phyloP scores from a whole-genome alignment of 2,329 filamentous ascomycete genomes.

The Aspergillus jensenii region DNA sequence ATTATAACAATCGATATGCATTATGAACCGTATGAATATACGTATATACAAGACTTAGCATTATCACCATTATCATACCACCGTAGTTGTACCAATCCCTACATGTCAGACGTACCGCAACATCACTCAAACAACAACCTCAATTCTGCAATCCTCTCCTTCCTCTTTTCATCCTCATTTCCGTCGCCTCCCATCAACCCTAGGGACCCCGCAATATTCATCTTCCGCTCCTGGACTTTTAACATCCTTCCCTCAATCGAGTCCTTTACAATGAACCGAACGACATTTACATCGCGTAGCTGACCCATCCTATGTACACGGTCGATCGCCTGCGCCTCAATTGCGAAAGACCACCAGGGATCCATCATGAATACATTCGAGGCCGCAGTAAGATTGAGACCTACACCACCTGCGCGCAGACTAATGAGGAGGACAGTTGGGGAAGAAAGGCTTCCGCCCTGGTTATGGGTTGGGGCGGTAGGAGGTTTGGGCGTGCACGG shows the following conservation, averaged over 20 bases:
- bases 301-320: slow-evolving; percentile 97
- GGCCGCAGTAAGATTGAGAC: slow-evolving; percentile 86
- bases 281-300: slow-evolving; percentile 78
- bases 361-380: slow-evolving; percentile 98
- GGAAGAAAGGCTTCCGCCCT: not conserved
- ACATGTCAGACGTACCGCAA: not conserved
- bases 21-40: not conserved
- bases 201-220: slow-evolving; percentile 78
- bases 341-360: slow-evolving; percentile 97
- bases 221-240: slow-evolving; percentile 90
- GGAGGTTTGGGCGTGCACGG: not conserved
- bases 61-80: not conserved
- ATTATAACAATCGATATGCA: not conserved
- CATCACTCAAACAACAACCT: slow-evolving; percentile 69
- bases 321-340: slow-evolving; percentile 96
- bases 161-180: slow-evolving; percentile 87
- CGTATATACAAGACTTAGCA: not conserved
- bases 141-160: slow-evolving; percentile 89
- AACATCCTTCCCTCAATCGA: slow-evolving; percentile 97
- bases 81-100: not conserved
- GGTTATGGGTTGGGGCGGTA: slow-evolving; percentile 15
- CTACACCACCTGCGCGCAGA: slow-evolving; percentile 86
- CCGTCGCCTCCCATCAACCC: slow-evolving; percentile 94
- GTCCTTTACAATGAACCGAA: slow-evolving; percentile 81
- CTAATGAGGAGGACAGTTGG: slow-evolving; percentile 72